phyloP scores from a whole-genome alignment of 352 stramenopile genomes.

The Pythium folliculosum region DNA sequence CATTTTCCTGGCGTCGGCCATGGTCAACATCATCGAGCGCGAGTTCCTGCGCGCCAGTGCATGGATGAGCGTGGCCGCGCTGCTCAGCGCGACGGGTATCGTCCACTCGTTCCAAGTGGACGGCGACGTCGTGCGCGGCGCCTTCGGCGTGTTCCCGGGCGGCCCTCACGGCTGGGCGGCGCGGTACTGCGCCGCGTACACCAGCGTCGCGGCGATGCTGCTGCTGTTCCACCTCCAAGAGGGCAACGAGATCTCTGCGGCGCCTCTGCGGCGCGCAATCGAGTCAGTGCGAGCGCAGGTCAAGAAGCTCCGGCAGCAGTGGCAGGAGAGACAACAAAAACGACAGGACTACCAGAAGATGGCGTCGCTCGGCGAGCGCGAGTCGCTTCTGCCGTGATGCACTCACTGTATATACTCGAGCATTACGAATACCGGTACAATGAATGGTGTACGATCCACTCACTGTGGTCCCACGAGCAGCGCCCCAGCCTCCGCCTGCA shows the following conservation, averaged over 20 bases:
- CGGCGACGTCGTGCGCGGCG: slow-evolving; percentile 27
- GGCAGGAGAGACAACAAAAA: not conserved
- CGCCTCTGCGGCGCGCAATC: slow-evolving; percentile 8
- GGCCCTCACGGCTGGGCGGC: slow-evolving; percentile 26
- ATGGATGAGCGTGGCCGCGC: slow-evolving; percentile 39
- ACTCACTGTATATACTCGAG: not conserved
- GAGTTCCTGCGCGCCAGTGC: slow-evolving; percentile 39
- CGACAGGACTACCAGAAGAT: not conserved
- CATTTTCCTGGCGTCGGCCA: slow-evolving; percentile 47
- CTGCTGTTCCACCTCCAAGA: slow-evolving; percentile 37
- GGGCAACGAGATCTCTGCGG: slow-evolving; percentile 27
- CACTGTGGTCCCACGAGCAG: slow-evolving; percentile 4
- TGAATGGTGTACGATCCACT: not conserved
- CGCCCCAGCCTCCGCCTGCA: slow-evolving; percentile 7
- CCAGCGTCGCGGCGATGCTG: slow-evolving; percentile 24
- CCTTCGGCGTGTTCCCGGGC: slow-evolving; percentile 34
- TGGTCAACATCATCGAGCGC: slow-evolving; percentile 54
- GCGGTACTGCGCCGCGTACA: slow-evolving; percentile 26
- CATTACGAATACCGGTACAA: too few relatives aligned
- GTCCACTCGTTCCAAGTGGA: slow-evolving; percentile 51
- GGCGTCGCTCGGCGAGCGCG: not conserved
- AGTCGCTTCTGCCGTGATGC: slow-evolving; percentile 8
- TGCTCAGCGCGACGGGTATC: slow-evolving; percentile 34
- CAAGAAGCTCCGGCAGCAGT: not conserved
- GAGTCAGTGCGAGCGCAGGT: not conserved